Evolutionary conservation across 106 monocot species (phyloP), one percentile per base, ranked within the genome.

Genomic region (Posidonia australis): DNA sequence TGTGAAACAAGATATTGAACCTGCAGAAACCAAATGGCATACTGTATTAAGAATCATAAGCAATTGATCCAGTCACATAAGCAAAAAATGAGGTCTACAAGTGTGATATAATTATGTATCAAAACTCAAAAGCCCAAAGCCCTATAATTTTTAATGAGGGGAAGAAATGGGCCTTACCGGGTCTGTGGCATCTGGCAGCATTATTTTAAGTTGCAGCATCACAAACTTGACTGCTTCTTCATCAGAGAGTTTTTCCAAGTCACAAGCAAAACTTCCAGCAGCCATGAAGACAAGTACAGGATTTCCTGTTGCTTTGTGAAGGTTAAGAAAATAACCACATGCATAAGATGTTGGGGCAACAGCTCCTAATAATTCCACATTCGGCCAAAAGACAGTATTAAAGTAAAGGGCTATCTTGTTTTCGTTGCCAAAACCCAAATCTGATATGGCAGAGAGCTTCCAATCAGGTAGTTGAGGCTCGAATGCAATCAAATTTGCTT

Each of bases 241-340:
- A 63, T 96, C 94, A 7, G 86, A 82, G 21, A 90, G 20, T 67
- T 82, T 96, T 74, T 96, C 94, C 0, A 96, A 66, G 25, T 96
- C 94, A 30, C 63, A 66, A 47, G 94, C 94, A 63, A 84, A 80
- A 58, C 82, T 82, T 31, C 94, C 94, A n/a, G 94, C 90, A 64
- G 82, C 84, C 94, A 96, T 96, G 76, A 84, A 96, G 1, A 96
- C 94, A 30, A 96, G 78, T 56, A 96, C 80, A 41, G 76, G 77
- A 51, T 90, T 57, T 44, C 90, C 90, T 11, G 86, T 90, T 45
- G 90, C 87, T 72, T 96, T 96, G 78, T 96, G 90, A 30, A 96
- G 86, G 76, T 96, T 96, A 27, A 96, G 89, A 26, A 96, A 96
- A 67, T 96, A 96, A 30, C 94, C 94, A 65, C 94, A 96, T 13